Base-by-base conservation (phyloP, 75 land plant species). In the Cupressus sempervirens region DNA sequence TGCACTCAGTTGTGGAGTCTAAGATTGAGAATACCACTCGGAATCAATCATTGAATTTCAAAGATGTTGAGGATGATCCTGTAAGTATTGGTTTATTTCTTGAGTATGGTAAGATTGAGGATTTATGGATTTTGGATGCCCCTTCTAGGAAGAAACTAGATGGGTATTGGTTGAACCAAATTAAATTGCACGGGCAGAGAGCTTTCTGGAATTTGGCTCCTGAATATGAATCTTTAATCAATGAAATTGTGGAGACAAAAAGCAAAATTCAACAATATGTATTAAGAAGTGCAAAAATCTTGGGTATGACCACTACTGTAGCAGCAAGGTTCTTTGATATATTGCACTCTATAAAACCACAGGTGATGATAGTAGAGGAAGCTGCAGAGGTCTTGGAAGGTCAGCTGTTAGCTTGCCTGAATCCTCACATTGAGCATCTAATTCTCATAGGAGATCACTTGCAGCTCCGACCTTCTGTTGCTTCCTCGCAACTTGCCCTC, bases 221-320 rank as follows among this genome's bases (percentile, higher is more conserved):
- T 29, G 62, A 88, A 50, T 88, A 87, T 75, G 58, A 86, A 83
- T 11, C 20, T 45, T 29, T 84, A 10, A 83, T 84, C 54, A 32
- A 16, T 7, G 23, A 76, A 30, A 73, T 54, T 16, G 62, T 50
- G 0, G 65, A 70, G 29, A 29, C 45, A 35, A 72, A 87, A 70
- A 65, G 34, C 41, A 89, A 86, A 52, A 87, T 86, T 40, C 88
- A 86, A 36, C 73, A n/a, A 5, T 67, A 70, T 54, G 32, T 82
- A 50, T 54, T 88, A 18, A 65, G 89, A 14, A 67, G 29, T 43
- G 84, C 89, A 36, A 88, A 41, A 50, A 70, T 88, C n/a, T 43
- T 88, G 40, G 89, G 89, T 34, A 88, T 88, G 88, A 88, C 89
- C 12, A 88, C 89, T 16, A 88, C 89, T 41, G 89, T 84, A 50